Base-by-base conservation (phyloP, 768 basidiomycete genomes). In the Mycena rosella region DNA sequence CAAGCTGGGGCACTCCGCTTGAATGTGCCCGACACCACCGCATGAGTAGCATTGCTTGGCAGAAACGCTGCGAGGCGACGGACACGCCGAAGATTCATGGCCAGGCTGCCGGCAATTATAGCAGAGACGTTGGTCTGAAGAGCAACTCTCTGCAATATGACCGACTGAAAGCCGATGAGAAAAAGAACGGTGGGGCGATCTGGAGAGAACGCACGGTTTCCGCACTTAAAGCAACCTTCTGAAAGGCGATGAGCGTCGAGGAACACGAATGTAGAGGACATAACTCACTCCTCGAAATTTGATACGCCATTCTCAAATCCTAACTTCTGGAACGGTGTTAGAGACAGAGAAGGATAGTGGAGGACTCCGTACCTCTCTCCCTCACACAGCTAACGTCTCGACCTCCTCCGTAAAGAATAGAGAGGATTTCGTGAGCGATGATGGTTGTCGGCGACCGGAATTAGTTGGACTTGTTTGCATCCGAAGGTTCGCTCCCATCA, bases 71-170 rank as follows among this genome's bases (percentile, higher is more conserved):
- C 94, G 88, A 42, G 95, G 95, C 71, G 89, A 89, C 44, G 94
- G 92, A 78, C 96, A 96, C 61, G 92, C 89, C 61, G 93, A 91
- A 22, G 93, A 95, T 79, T 96, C 95, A 74, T 96, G 96, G 44
- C 96, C 96, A n/a, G 95, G 92, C 77, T 96, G 93, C 71, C 94
- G 90, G 79, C 96, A 97, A 78, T 96, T 97, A 83, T 96, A 97
- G 82, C 96, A 97, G 66, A 97, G 87, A 74, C 94, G 89, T 78
- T 93, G 89, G 74, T 93, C 92, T 70, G 93, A 94, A 51, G 94
- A 87, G 78, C 95, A 97, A 74, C 91, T 93, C 85, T 95, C 94
- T 74, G 95, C 95, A 75, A 96, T 93, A 79, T 97, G 95, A 53
- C 95, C 95, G 77, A 96, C 95, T 96, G 73, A 15, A 62, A 38